These are phyloP conservation scores for Calamus simplicifolius DNA, from an alignment of 176 grass and related monocot genomes.

Conservation along the genomic window DNA sequence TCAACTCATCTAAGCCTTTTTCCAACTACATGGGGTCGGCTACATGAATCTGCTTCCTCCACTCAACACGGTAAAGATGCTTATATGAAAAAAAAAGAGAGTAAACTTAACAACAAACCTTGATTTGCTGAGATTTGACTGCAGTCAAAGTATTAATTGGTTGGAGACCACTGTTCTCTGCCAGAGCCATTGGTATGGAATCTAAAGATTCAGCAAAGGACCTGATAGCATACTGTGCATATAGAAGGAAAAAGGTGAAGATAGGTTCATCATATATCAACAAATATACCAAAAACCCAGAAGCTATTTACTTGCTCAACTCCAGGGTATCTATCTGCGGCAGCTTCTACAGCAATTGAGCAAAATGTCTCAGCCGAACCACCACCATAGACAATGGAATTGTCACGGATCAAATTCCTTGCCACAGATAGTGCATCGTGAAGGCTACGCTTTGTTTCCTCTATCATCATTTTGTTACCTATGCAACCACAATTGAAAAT, in stretches of 20 bases:
- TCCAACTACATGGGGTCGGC: no score
- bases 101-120: constrained; percentile 26
- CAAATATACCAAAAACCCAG: constrained; percentile 3
- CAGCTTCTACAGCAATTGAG: constrained; percentile 66
- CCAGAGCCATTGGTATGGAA: constrained; percentile 65
- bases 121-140: constrained; percentile 82
- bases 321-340: constrained; percentile 62
- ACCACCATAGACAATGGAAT: constrained; percentile 75
- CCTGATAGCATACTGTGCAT: constrained; percentile 80
- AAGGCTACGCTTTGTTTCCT: constrained; percentile 81
- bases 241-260: constrained; percentile 14
- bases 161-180: constrained; percentile 75
- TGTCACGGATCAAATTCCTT: constrained; percentile 84
- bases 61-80: no score
- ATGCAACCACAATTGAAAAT: not conserved
- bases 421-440: constrained; percentile 80
- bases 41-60: no score
- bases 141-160: constrained; percentile 74
- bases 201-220: constrained; percentile 85
- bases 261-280: not conserved
- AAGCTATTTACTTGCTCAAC: constrained; percentile 56
- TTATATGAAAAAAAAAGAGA: no score
- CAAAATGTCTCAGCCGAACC: constrained; percentile 81
- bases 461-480: constrained; percentile 96
- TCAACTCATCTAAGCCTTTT: no score